phyloP scores from a whole-genome alignment of 371 early-diverging fungal species.

The Gilbertella persicaria region DNA sequence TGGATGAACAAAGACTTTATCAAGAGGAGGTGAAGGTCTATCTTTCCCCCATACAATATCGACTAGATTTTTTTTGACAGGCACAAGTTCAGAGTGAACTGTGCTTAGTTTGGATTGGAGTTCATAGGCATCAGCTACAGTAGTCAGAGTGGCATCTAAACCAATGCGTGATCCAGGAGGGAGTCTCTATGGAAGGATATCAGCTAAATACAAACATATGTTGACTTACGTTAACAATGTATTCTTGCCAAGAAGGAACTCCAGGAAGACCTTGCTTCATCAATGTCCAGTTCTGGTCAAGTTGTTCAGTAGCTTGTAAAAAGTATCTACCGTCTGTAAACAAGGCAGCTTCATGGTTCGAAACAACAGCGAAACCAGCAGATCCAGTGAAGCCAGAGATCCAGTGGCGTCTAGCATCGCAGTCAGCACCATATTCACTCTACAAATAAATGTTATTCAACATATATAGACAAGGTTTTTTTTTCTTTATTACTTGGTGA shows the following conservation, averaged over 20 bases:
- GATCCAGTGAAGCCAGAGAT: constrained; percentile 97
- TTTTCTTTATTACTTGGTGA: constrained; percentile 63
- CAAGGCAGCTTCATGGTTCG: constrained; percentile 70
- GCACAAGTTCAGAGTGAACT: constrained; percentile 57
- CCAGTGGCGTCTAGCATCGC: constrained; percentile 84
- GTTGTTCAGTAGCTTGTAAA: constrained; percentile 93
- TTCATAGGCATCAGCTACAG: constrained; percentile 64
- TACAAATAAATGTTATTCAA: constrained; percentile 26
- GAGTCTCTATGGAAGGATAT: constrained; percentile 44
- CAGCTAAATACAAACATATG: neutral
- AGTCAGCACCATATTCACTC: constrained; percentile 93
- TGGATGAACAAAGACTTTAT: constrained; percentile 66
- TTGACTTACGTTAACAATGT: constrained; percentile 61
- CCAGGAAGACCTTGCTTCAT: constrained; percentile 90
- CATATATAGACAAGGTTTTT: neutral
- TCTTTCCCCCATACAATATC: constrained; percentile 78
- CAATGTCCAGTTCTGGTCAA: constrained; percentile 88
- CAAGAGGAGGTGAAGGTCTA: constrained; percentile 68
- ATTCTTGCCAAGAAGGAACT: constrained; percentile 90
- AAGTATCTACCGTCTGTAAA: constrained; percentile 99
- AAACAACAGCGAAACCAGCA: constrained; percentile 88
- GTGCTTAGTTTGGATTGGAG: constrained; percentile 56
- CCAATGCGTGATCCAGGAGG: constrained; percentile 76
- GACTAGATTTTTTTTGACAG: constrained; percentile 70
- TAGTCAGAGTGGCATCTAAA: constrained; percentile 81